phyloP scores from a whole-genome alignment of 2,329 filamentous ascomycete genomes.

The Orbilia javanica region DNA sequence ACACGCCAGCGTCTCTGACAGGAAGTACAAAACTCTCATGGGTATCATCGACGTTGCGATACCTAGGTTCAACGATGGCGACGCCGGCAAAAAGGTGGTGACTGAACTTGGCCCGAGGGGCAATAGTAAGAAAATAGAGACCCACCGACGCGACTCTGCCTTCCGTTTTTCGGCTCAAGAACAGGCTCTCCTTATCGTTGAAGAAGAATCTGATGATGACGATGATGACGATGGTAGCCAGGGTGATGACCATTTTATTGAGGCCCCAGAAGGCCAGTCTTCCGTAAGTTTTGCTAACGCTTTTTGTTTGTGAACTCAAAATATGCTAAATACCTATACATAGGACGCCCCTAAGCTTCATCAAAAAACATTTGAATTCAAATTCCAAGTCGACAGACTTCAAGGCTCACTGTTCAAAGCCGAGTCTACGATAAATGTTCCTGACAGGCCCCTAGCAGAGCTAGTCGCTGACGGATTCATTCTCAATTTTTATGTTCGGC shows the following conservation, averaged over 20 bases:
- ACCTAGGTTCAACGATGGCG: slow-evolving; percentile 77
- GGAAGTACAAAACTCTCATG: slow-evolving; percentile 98
- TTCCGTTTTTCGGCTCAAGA: slow-evolving; percentile 79
- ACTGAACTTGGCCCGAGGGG: neutral
- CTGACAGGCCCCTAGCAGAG: slow-evolving; percentile 88
- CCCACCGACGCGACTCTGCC: slow-evolving; percentile 68
- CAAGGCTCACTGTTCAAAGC: slow-evolving; percentile 92
- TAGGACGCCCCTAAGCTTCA: slow-evolving; percentile 74
- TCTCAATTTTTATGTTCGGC: slow-evolving; percentile 86
- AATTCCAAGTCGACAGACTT: slow-evolving; percentile 93
- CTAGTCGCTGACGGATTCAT: slow-evolving; percentile 90
- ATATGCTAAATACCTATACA: slow-evolving; percentile 7
- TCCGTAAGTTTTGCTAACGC: slow-evolving; percentile 32
- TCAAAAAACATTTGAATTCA: slow-evolving; percentile 94
- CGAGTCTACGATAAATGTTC: slow-evolving; percentile 79
- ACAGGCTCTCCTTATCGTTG: slow-evolving; percentile 82
- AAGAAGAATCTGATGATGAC: slow-evolving; percentile 64
- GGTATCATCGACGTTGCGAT: slow-evolving; percentile 94
- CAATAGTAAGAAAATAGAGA: slow-evolving; percentile 12
- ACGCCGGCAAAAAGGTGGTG: slow-evolving; percentile 62
- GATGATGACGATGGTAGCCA: too few relatives aligned
- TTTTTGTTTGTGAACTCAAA: neutral
- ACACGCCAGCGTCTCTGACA: slow-evolving; percentile 90
- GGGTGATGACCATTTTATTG: slow-evolving; percentile 75
- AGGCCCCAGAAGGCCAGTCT: slow-evolving; percentile 72